Base-by-base conservation (phyloP, 805 yeast genomes). In the Yarrowia osloensis region DNA sequence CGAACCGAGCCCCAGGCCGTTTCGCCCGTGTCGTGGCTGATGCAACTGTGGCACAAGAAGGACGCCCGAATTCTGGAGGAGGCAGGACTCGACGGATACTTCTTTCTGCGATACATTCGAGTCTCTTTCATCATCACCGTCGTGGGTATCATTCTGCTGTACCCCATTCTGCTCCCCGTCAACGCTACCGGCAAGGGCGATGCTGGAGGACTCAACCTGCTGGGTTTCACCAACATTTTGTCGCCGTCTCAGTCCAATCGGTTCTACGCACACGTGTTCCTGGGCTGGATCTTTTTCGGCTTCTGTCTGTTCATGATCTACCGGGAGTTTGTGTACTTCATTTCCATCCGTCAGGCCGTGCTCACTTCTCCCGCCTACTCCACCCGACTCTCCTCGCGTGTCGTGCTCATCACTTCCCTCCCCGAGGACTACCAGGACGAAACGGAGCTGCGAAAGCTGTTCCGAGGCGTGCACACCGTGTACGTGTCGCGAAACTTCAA, bases 31-130 rank as follows among this genome's bases (percentile, higher is more conserved):
- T 79, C 83, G 35, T 93, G 98, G 98, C 67, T 92, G 12, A 70
- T 77, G 9, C 86, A 88, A 7, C 74, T 94, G 31, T 72, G 90
- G 61, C 78, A 82, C 57, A 87, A 89, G 73, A 85, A 91, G 0
- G 92, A 90, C 67, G 79, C 88, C 57, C 90, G 90, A 73, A 81
- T 93, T 67, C 85, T 94, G 68, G 87, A 88, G 70, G 96, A 94
- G 73, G 88, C 95, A 22, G 98, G 98, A 19, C 75, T 94, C n/a
- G 98, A 94, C 75, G 98, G 97, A 5, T 94, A 90, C 79, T 88
- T 95, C 74, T 94, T 93, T 76, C 78, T 92, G 69, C 82, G 99
- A 70, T 95, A 89, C 74, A 76, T 95, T 31, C 81, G 84, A 61
- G 73, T 89, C 40, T 79, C 91, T 70, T 79, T 84, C 13, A 69